Conservation (phyloP, 495 filamentous ascomycete species). For the Bathelium albidoporum region DNA sequence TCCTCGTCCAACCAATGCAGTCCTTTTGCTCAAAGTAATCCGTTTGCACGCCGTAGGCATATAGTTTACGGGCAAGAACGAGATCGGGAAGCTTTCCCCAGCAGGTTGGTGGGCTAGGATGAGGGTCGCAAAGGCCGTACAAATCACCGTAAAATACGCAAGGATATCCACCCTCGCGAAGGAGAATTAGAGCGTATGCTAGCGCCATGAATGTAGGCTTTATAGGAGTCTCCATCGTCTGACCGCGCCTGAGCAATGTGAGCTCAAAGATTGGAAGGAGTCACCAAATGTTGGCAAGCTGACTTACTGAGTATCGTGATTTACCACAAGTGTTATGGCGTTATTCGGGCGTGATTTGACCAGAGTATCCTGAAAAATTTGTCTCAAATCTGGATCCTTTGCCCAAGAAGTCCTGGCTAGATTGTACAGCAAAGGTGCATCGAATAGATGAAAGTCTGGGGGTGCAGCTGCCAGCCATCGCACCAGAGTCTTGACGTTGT, state of each 20-base stretch:
- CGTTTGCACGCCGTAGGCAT: constrained; percentile 55
- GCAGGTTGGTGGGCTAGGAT: constrained; percentile 48
- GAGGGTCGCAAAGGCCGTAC: constrained; percentile 52
- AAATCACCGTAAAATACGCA: constrained; percentile 68
- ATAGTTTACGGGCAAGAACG: constrained; percentile 54
- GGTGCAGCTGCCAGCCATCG: constrained; percentile 39
- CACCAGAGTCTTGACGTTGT: constrained; percentile 47
- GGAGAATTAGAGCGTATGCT: constrained; percentile 47
- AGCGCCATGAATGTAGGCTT: constrained; percentile 30
- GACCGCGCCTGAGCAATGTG: constrained; percentile 20
- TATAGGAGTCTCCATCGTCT: constrained; percentile 30
- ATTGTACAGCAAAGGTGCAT: constrained; percentile 56
- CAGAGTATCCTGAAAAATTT: constrained; percentile 51
- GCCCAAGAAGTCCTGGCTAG: constrained; percentile 47
- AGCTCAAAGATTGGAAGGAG: neutral
- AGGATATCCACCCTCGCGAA: constrained; percentile 54
- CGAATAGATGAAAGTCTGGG: constrained; percentile 52
- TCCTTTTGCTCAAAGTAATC: constrained; percentile 58
- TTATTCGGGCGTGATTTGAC: constrained; percentile 48
- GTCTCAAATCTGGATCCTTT: constrained; percentile 46
- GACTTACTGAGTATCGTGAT: constrained; percentile 31
- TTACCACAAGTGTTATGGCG: constrained; percentile 43
- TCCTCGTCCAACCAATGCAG: constrained; percentile 62
- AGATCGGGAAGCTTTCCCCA: constrained; percentile 46
- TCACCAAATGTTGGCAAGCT: neutral